A percentile compares a stretch with the other conserved stretches of the same genome.
Conservation (phyloP, 139 green algal species). For the Parachlorella kessleri region DNA sequence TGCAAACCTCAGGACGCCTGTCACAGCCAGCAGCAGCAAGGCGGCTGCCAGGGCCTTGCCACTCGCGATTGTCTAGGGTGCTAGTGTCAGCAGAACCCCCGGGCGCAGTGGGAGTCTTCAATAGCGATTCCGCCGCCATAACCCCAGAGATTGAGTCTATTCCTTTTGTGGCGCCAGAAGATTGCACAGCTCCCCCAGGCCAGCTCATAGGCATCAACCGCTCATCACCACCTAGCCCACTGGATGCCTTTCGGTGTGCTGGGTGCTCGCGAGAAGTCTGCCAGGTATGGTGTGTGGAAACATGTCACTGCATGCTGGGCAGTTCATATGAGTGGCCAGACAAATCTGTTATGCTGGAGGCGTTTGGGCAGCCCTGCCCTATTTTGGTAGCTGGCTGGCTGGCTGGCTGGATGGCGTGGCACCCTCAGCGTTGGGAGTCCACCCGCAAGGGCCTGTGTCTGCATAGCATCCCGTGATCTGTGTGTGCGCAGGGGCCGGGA, state of each 20-base stretch:
- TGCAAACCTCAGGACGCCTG: too few species aligned
- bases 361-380: background rate
- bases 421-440: too few species aligned
- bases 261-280: conserved; percentile 75
- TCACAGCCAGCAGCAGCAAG: too few species aligned
- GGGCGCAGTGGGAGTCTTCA: too few species aligned
- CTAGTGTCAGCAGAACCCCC: too few species aligned
- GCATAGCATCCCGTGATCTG: too few species aligned
- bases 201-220: conserved; percentile 27
- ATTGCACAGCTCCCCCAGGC: conserved; percentile 5
- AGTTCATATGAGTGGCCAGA: background rate
- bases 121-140: too few species aligned
- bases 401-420: background rate
- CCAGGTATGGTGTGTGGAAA: conserved; percentile 13
- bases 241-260: conserved; percentile 74
- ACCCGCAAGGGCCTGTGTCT: too few species aligned
- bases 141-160: too few species aligned
- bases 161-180: background rate
- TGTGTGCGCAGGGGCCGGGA: conserved; percentile 32
- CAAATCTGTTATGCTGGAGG: too few species aligned
- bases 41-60: too few species aligned
- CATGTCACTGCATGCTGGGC: background rate
- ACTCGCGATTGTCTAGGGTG: too few species aligned
- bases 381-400: conserved; percentile 2
- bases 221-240: conserved; percentile 7